phyloP scores from a whole-genome alignment of 2,329 filamentous ascomycete genomes.

The Ophiognomonia clavigignenti-juglandacearum region DNA sequence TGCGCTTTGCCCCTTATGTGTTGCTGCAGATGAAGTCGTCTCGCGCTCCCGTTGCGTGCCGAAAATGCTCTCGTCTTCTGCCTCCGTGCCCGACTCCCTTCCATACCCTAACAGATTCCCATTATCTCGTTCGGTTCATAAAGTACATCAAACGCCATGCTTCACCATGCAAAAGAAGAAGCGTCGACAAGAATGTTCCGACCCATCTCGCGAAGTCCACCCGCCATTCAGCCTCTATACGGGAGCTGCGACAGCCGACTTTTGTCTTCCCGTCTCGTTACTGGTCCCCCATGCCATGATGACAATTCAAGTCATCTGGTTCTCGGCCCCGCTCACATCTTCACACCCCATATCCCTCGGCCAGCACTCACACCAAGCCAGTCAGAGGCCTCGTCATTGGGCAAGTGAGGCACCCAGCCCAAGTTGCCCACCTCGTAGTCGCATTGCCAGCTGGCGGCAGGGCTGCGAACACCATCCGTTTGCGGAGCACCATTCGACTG shows the following conservation, averaged over 20 bases:
- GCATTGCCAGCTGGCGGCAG: constrained; percentile 75
- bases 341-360: constrained; percentile 75
- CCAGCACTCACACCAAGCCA: constrained; percentile 82
- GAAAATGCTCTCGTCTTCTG: neutral
- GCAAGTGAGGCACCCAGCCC: constrained; percentile 72
- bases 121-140: constrained; percentile 8
- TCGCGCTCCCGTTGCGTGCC: neutral
- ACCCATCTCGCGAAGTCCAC: constrained; percentile 3
- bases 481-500: constrained; percentile 45
- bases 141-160: constrained; percentile 15
- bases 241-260: constrained; percentile 1
- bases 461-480: constrained; percentile 57
- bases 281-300: neutral
- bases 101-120: neutral
- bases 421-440: constrained; percentile 85
- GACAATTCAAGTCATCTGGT: too few relatives aligned
- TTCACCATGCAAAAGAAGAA: constrained; percentile 11
- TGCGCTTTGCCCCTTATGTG: neutral
- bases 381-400: constrained; percentile 67
- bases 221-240: constrained; percentile 8
- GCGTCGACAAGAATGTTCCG: neutral
- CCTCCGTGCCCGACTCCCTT: neutral
- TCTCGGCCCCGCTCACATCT: constrained; percentile 17
- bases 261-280: constrained; percentile 4
- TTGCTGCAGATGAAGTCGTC: neutral